Base-by-base conservation (phyloP, 495 filamentous ascomycete species). In the Neurospora pannonica region DNA sequence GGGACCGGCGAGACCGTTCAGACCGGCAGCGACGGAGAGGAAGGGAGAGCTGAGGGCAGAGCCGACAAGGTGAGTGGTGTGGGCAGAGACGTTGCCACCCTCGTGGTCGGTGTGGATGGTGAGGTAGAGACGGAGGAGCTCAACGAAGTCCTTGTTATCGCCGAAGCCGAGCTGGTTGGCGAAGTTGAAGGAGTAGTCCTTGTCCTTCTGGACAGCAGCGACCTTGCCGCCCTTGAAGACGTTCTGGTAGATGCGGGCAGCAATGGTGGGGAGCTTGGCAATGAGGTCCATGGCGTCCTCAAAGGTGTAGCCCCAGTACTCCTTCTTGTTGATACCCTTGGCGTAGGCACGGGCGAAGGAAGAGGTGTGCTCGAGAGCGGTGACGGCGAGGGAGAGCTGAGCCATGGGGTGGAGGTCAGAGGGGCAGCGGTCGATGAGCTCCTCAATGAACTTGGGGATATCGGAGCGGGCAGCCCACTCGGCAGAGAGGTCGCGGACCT, bases 231-330 rank as follows among this genome's bases (percentile, higher is more conserved):
- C 97, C 88, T 98, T 97, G 93, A 94, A 99, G 82, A 98, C 91
- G 83, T 99, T 99, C 85, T 95, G 95, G 91, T 99, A 99, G 89
- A 99, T 98, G 87, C 93, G 92, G 72, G 97, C 87, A 73, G 96
- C 97, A 79, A 99, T 98, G 82, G 94, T 97, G 79, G 96, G 96
- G 77, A 99, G 93, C 91, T 98, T 99, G 83, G 96, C 97, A 84
- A 99, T 98, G 82, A 98, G 88, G 87, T 99, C 95, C 96, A 99
- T 98, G 73, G 95, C 97, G 87, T 99, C 96, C 90, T 99, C 96
- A 81, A 97, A 99, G 78, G 96, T 97, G 88, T 98, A 94, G 85
- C 89, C 90, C 96, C 96, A 99, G 92, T 99, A 99, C 77, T 98
- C 93, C 84, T 92, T 92, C 91, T 99, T 99, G 89, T 94, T 95